Evolutionary conservation across 768 basidiomycete genomes (phyloP), one percentile per base, ranked within the genome.

Genomic region (Lactifluus rugatus): DNA sequence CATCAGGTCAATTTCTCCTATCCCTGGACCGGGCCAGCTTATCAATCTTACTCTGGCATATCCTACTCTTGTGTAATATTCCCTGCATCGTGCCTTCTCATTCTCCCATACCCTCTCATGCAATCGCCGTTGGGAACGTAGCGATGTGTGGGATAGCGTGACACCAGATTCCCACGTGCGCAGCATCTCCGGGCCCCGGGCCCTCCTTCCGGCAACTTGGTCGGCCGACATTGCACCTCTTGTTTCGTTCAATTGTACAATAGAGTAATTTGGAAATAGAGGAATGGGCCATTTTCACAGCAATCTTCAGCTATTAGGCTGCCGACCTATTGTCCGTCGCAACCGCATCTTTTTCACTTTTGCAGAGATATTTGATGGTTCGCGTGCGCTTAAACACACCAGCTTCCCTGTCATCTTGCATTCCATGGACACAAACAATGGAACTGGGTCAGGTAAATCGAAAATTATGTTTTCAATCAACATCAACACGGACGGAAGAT

Each of bases 11-110:
- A 50, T 51, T 37, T 54, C 53, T 42, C 44, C 42, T 42, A 42
- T 32, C 31, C 57, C 25, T 44, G 28, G 23, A 41, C 25, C 37
- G 37, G 49, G 34, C 51, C 21, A 21, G 47, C 46, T 36, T 26
- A 53, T 36, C 45, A 53, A 53, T 59, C 36, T 61, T 37, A 49
- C 34, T 49, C 51, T 51, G 51, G 46, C 61, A 64, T 64, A 64
- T 57, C 63, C 50, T 64, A 64, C 53, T 57, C 17, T 51, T 37
- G 36, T 57, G 61, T 64, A 64, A 64, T 64, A 58, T 58, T 56
- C 61, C 61, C 34, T 19, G 48, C 48, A 39, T 21, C 61, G 36
- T 37, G 5, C 32, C 28, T n/a, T 28, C 25, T 46, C 50, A 47
- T 42, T 16, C 42, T 52, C 34, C 16, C 17, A 31, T 21, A 39